A percentile compares a stretch with the other conserved stretches of the same genome.
Conservation (phyloP, 129 eudicot genomes). For the Centaurea solstitialis region DNA sequence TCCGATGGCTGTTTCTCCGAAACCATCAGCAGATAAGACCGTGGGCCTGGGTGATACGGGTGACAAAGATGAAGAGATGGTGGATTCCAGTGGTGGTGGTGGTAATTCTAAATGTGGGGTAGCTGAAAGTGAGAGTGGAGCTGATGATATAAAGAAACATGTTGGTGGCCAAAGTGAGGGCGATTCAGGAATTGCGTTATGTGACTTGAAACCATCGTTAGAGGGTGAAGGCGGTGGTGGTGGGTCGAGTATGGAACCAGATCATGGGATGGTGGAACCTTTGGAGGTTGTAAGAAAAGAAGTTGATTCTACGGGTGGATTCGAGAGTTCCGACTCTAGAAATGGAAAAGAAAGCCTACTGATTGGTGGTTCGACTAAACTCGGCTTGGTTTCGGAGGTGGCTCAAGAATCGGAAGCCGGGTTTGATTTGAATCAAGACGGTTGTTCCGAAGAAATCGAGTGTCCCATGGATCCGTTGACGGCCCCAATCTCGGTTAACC, state of each 20-base stretch:
- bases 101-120: slow-evolving; percentile 15
- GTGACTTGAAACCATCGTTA: slow-evolving; percentile 18
- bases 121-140: slow-evolving; percentile 18
- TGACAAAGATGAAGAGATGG: slow-evolving; percentile 4
- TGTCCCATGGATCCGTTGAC: slow-evolving; percentile 13
- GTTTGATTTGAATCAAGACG: slow-evolving; percentile 60
- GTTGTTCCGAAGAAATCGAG: slow-evolving; percentile 43
- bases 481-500: slow-evolving; percentile 49
- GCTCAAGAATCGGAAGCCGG: slow-evolving; percentile 35
- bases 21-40: background rate
- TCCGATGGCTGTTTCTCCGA: background rate
- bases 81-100: background rate
- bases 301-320: slow-evolving; percentile 35
- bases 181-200: slow-evolving; percentile 32
- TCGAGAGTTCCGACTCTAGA: slow-evolving; percentile 43
- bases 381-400: slow-evolving; percentile 33
- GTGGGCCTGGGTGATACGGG: background rate
- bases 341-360: slow-evolving; percentile 24
- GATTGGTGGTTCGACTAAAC: slow-evolving; percentile 28
- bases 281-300: slow-evolving; percentile 21
- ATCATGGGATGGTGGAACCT: slow-evolving; percentile 24
- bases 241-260: slow-evolving; percentile 7
- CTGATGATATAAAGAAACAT: slow-evolving; percentile 9
- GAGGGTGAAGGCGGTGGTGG: background rate
- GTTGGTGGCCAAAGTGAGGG: slow-evolving; percentile 25